These are phyloP conservation scores for Trametes versicolor DNA, from an alignment of 1,284 basidiomycete species.

Conservation along the genomic window DNA sequence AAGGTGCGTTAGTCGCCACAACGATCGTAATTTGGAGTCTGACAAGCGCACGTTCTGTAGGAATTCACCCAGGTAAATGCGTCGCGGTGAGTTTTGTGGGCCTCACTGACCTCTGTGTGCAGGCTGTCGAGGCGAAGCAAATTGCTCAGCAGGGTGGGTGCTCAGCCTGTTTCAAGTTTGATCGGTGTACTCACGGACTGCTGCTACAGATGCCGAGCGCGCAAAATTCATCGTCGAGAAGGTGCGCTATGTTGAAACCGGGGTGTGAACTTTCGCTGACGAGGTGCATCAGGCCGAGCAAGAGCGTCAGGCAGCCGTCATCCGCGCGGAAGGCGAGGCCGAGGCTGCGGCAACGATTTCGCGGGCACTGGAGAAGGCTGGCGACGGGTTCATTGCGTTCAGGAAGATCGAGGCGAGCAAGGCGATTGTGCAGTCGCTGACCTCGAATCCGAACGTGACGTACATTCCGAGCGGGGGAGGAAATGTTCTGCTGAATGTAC, in stretches of 20 bases:
- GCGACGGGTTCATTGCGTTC: constrained; percentile 95
- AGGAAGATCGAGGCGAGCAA: constrained; percentile 98
- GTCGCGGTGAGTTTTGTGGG: background rate
- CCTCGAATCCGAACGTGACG: constrained; percentile 84
- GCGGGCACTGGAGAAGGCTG: constrained; percentile 91
- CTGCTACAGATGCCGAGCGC: constrained; percentile 86
- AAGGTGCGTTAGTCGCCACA: constrained; percentile 57
- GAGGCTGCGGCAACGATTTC: constrained; percentile 97
- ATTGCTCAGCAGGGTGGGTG: constrained; percentile 90
- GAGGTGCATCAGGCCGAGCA: constrained; percentile 83
- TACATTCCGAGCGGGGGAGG: constrained; percentile 87
- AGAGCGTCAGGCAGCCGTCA: constrained; percentile 98
- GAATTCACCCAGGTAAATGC: constrained; percentile 77
- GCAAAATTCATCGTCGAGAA: constrained; percentile 99
- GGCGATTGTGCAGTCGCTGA: constrained; percentile 89
- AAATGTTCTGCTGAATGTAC: constrained; percentile 87
- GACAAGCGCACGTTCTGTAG: constrained; percentile 53
- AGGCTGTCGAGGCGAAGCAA: constrained; percentile 98
- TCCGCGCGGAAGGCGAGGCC: constrained; percentile 98
- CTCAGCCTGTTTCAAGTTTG: background rate
- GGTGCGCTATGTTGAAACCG: constrained; percentile 49
- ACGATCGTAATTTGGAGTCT: constrained; percentile 7
- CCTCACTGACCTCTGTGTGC: constrained; percentile 25
- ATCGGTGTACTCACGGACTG: background rate
- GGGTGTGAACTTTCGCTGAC: constrained; percentile 21